Base-by-base conservation (phyloP, 305 asterid species). In the Coffea humblotiana region DNA sequence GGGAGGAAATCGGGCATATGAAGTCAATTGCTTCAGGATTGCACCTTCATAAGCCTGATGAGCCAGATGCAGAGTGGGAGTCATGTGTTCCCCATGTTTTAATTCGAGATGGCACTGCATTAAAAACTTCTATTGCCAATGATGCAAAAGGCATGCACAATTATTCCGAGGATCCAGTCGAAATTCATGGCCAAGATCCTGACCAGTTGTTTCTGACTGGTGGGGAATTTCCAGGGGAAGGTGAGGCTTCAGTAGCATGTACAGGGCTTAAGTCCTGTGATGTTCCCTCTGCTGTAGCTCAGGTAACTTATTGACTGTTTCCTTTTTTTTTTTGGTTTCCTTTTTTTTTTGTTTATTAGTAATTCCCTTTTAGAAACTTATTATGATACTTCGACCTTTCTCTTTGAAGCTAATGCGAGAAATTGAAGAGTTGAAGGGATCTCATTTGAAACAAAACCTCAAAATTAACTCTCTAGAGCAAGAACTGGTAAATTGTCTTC, bases 391-490 rank as follows among this genome's bases (percentile, higher is more conserved):
- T 58, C 72, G 19, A 76, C 58, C 66, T 35, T 65, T 47, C 64
- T 54, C 72, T 63, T 74, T 84, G 86, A 85, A 92, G 97, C 80
- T 90, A 75, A 81, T 83, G 60, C 79, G 29, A 79, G 92, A 89
- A 79, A 67, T 90, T 73, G 86, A 80, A 69, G 84, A 71, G 77
- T 71, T 90, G 87, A 90, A 90, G 89, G 82, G 37, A 60, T 67
- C 79, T 58, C 89, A 89, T 75, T 81, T 72, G 79, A 82, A 82
- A 47, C 94, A 90, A 81, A 78, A 78, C 58, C 77, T 35, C 71
- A 87, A 84, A 86, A 85, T 88, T 64, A 67, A 70, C 82, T 84
- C 83, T 70, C 85, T 93, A 76, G 92, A 92, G 89, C 82, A 84
- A 29, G 91, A 88, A 73, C 81, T 93, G 90, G 97, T 93, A 88